Evolutionary conservation across 164 flowering plant genomes (phyloP).

Genomic region (Nymphaea thermarum): DNA sequence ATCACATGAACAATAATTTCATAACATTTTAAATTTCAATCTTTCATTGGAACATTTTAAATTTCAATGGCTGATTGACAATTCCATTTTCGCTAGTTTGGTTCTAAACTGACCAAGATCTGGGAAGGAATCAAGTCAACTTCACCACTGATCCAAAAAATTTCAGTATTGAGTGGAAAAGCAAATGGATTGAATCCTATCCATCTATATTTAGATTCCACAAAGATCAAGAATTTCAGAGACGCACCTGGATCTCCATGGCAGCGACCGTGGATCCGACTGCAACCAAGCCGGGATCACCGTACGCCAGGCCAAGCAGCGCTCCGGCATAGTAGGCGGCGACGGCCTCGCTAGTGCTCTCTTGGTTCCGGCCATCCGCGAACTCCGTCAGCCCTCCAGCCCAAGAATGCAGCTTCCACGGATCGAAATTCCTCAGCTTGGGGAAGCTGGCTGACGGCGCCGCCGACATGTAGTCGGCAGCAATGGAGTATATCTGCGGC

Average conservation of each 20-base stretch:
- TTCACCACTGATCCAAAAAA: no score
- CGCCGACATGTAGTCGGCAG: slow-evolving; percentile 76
- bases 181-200: no score
- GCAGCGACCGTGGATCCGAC: slow-evolving; percentile 63
- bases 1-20: no score
- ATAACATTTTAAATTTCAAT: no score
- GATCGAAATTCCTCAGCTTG: slow-evolving; percentile 70
- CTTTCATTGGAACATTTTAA: no score
- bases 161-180: no score
- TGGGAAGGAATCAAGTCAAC: no score
- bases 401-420: slow-evolving; percentile 93
- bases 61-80: no score
- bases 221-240: no score
- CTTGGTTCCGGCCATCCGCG: slow-evolving; percentile 76
- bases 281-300: slow-evolving; percentile 63
- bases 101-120: no score
- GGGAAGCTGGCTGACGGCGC: slow-evolving; percentile 32
- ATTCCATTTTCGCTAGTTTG: no score
- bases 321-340: slow-evolving; percentile 88
- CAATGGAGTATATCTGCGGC: slow-evolving; percentile 62
- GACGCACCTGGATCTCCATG: slow-evolving; percentile 22
- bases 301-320: slow-evolving; percentile 79
- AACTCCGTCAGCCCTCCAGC: slow-evolving; percentile 79
- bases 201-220: no score
- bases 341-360: slow-evolving; percentile 86